Evolutionary conservation across 2,329 filamentous ascomycete genomes (phyloP), one percentile per base, ranked within the genome.

Genomic region (Aspergillus tamarii): DNA sequence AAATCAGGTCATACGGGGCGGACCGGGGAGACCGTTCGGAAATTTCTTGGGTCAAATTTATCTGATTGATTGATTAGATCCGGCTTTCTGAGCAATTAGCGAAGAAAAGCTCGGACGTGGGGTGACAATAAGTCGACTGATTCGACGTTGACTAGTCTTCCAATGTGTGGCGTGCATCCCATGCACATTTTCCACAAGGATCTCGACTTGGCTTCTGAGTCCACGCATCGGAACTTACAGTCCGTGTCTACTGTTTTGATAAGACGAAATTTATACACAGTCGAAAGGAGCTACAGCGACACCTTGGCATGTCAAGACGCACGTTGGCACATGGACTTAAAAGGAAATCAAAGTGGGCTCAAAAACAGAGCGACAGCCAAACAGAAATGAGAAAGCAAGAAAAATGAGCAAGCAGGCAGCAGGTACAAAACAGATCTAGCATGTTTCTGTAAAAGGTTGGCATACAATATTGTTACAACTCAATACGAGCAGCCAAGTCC

Each of bases 61-160:
- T 50, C 46, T 50, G 46, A 50, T 50, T 50, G 45, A 48, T 48
- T 48, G 46, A 50, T 50, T 30, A 50, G 46, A 50, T 50, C 46
- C 46, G 12, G 14, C 12, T 19, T n/a, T 4, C 5, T 28, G 7
- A 7, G 16, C 16, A 11, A 19, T 50, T 19, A 50, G 14, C 46
- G 8, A 9, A 30, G 14, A 28, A 19, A 30, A 19, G 46, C 45
- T 48, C 8, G 23, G 46, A 11, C 26, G 23, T 50, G 46, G 16
- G 43, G 43, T 41, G 43, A 11, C 43, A 21, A 12, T 23, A 16
- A 12, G 6, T 50, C 26, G 16, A 50, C 26, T 10, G 12, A 28
- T 26, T 41, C 16, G 39, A 41, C 39, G 39, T 9, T n/a, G 8
- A 23, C 26, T 30, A 19, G 26, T 50, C 14, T n/a, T 30, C 46